Conservation (phyloP, 352 stramenopile genomes). For the Ophiocytium majus region DNA sequence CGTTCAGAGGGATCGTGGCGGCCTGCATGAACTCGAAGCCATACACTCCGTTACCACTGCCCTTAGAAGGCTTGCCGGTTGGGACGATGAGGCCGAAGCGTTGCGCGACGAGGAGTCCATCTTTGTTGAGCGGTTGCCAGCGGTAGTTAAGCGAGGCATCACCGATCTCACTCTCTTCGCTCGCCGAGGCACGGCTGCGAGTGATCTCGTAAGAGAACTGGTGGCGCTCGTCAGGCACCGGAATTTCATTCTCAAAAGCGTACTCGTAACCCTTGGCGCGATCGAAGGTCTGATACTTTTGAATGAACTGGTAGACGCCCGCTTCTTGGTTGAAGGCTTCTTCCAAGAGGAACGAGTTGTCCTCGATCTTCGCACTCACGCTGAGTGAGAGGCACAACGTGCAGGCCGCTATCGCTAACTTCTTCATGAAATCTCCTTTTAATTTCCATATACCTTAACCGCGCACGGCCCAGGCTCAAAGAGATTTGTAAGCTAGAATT, state of each 20-base stretch:
- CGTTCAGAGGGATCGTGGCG: not conserved
- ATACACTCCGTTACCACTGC: not conserved
- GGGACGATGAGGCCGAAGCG: not conserved
- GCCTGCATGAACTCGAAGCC: constrained; percentile 14
- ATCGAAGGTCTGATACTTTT: not conserved
- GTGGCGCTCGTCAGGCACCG: not conserved
- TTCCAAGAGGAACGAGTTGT: constrained; percentile 8
- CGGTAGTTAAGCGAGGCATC: not conserved
- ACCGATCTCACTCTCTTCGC: not conserved
- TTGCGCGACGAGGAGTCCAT: constrained; percentile 1
- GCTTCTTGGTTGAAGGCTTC: constrained; percentile 6
- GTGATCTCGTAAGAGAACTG: constrained; percentile 10
- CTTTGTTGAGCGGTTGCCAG: constrained; percentile 7
- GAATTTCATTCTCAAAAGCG: constrained; percentile 15
- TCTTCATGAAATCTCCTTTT: no score
- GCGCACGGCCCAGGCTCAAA: no score
- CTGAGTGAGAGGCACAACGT: not conserved
- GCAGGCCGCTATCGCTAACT: no score
- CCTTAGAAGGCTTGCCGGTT: not conserved
- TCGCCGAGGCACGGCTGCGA: not conserved
- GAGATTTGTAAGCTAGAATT: no score
- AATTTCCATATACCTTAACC: no score
- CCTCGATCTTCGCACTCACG: not conserved
- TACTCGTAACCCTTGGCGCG: not conserved
- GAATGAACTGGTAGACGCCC: constrained; percentile 9